Evolutionary conservation across 1,284 basidiomycete genomes (phyloP).

Genomic region (Entoloma clypeatum): DNA sequence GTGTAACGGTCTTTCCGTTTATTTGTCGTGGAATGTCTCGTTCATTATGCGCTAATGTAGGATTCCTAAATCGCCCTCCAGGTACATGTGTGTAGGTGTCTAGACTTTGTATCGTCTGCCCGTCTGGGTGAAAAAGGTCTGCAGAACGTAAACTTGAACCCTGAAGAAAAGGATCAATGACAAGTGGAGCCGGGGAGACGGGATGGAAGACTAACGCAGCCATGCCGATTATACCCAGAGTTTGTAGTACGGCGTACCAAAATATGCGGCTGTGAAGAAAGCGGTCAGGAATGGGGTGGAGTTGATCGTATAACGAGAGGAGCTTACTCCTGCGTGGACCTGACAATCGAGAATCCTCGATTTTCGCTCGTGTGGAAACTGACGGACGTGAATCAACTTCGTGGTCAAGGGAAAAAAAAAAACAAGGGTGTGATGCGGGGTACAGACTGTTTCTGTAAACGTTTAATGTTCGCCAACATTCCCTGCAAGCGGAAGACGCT

Average conservation of each 20-base stretch:
- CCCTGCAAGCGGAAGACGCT: conserved; percentile 87
- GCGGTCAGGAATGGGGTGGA: conserved; percentile 20
- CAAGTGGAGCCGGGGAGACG: conserved; percentile 7
- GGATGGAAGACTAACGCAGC: conserved; percentile 55
- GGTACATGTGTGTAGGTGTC: too few species aligned
- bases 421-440: not conserved
- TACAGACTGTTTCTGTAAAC: conserved; percentile 86
- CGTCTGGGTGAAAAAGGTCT: conserved; percentile 91
- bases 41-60: too few species aligned
- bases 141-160: conserved; percentile 83
- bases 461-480: conserved; percentile 81
- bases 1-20: too few species aligned
- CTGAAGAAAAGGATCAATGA: conserved; percentile 36
- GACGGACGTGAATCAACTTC: conserved; percentile 14
- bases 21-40: too few species aligned
- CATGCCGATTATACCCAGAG: conserved; percentile 75
- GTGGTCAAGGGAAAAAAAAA: not conserved
- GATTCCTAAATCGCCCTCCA: too few species aligned
- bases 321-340: conserved; percentile 70
- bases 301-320: conserved; percentile 1
- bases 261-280: conserved; percentile 65
- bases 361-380: conserved; percentile 84
- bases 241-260: conserved; percentile 86
- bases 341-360: conserved; percentile 76
- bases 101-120: conserved; percentile 83